These are phyloP conservation scores for Cutaneotrichosporon sp. DNA, from an alignment of 1,284 basidiomycete species.

Conservation along the genomic window DNA sequence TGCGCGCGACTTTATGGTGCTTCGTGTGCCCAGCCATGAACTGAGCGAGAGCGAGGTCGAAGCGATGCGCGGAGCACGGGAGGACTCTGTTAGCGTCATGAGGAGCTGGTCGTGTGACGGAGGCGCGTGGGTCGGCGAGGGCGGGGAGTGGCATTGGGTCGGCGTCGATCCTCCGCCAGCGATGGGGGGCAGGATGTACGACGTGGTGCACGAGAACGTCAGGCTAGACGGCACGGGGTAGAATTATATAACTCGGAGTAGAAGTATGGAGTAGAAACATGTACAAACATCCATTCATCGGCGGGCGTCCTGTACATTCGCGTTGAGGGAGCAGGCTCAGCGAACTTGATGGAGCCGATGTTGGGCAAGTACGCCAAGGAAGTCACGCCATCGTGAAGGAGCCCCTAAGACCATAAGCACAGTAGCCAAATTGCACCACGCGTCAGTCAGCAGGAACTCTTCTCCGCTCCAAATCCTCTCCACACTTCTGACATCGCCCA, in stretches of 20 bases:
- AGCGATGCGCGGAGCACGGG: slow-evolving; percentile 68
- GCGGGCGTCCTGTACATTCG: no score
- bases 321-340: not conserved
- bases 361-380: not conserved
- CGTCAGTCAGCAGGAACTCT: not conserved
- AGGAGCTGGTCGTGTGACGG: slow-evolving; percentile 35
- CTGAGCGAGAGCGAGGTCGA: slow-evolving; percentile 37
- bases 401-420: no score
- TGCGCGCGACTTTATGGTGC: slow-evolving; percentile 67
- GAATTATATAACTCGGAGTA: not conserved
- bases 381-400: not conserved
- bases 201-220: not conserved
- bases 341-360: not conserved
- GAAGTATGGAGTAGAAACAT: not conserved
- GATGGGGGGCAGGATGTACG: not conserved
- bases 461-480: not conserved
- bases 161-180: slow-evolving; percentile 26
- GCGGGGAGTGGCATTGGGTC: slow-evolving; percentile 29
- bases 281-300: no score
- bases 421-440: not conserved
- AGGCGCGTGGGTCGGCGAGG: slow-evolving; percentile 33
- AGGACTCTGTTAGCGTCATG: slow-evolving; percentile 68
- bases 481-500: slow-evolving; percentile 1
- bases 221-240: slow-evolving; percentile 1
- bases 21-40: slow-evolving; percentile 58